A percentile compares a stretch with the other conserved stretches of the same genome.
Evolutionary conservation across 768 basidiomycete genomes (phyloP).

Genomic region (Termitomyces sp.): DNA sequence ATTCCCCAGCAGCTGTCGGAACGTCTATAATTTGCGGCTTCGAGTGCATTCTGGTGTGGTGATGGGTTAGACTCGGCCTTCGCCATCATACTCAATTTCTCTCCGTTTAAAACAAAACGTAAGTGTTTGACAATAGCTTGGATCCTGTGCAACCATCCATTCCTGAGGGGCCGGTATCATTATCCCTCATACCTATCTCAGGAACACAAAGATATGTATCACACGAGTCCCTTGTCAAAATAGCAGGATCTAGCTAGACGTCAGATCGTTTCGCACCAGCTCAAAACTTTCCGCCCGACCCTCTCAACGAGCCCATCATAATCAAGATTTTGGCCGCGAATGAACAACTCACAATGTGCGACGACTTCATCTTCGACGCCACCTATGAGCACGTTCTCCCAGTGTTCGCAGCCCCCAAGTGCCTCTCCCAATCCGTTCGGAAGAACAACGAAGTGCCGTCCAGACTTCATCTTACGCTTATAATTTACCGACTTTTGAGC

Average conservation of each 20-base stretch:
- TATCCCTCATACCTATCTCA: too few species aligned
- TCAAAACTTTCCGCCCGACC: slow-evolving; percentile 34
- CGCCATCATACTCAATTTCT: too few species aligned
- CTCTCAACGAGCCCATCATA: slow-evolving; percentile 44
- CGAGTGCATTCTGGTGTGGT: too few species aligned
- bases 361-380: slow-evolving; percentile 51
- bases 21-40: too few species aligned
- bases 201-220: not conserved
- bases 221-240: not conserved
- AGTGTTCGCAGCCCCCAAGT: slow-evolving; percentile 38
- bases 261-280: slow-evolving; percentile 31
- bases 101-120: too few species aligned
- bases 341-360: slow-evolving; percentile 52
- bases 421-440: slow-evolving; percentile 37
- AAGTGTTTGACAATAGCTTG: too few species aligned
- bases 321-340: slow-evolving; percentile 40
- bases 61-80: too few species aligned
- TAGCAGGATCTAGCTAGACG: not conserved
- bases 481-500: slow-evolving; percentile 6
- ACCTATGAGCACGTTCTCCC: slow-evolving; percentile 45
- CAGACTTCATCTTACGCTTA: slow-evolving; percentile 20
- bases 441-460: slow-evolving; percentile 46
- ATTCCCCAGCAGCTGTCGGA: too few species aligned
- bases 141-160: too few species aligned
- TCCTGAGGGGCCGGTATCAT: too few species aligned